Conservation (phyloP, 495 filamentous ascomycete genomes). For the Monascus purpureus region DNA sequence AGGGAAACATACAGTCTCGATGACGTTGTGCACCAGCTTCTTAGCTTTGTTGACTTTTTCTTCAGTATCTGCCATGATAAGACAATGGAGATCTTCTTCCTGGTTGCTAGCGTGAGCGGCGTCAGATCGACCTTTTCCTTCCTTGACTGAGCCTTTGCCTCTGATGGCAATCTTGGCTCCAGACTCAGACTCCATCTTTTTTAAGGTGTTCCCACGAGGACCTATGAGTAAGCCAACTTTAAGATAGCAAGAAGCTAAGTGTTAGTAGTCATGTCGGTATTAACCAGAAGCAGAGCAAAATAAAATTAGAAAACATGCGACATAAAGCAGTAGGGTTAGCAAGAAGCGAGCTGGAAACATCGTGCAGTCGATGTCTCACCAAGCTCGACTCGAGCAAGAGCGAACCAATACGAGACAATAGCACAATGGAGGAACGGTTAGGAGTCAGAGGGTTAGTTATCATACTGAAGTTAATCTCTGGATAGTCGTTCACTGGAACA, state of each 20-base stretch:
- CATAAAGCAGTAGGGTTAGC: constrained; percentile 43
- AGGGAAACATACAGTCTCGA: constrained; percentile 72
- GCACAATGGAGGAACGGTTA: constrained; percentile 41
- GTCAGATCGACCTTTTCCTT: constrained; percentile 97
- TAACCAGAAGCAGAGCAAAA: constrained; percentile 18
- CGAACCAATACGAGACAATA: constrained; percentile 27
- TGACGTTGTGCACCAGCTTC: constrained; percentile 91
- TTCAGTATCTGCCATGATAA: constrained; percentile 98
- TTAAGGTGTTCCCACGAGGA: constrained; percentile 96
- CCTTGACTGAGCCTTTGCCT: constrained; percentile 98
- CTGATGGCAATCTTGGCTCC: constrained; percentile 97
- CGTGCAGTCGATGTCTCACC: constrained; percentile 23
- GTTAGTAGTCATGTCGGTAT: constrained; percentile 56
- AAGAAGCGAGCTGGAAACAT: constrained; percentile 35
- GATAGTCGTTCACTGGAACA: constrained; percentile 99
- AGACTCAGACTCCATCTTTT: constrained; percentile 98
- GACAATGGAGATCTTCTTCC: constrained; percentile 96
- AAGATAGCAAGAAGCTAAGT: constrained; percentile 63
- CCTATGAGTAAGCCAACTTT: constrained; percentile 99
- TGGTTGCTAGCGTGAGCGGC: constrained; percentile 98
- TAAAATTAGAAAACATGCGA: constrained; percentile 15
- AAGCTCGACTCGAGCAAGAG: constrained; percentile 34
- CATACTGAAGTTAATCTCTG: constrained; percentile 99
- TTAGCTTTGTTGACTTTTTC: constrained; percentile 98
- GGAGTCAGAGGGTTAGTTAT: constrained; percentile 97